Evolutionary conservation across 495 filamentous ascomycete species (phyloP), one percentile per base, ranked within the genome.

Genomic region (Penicillium manginii): DNA sequence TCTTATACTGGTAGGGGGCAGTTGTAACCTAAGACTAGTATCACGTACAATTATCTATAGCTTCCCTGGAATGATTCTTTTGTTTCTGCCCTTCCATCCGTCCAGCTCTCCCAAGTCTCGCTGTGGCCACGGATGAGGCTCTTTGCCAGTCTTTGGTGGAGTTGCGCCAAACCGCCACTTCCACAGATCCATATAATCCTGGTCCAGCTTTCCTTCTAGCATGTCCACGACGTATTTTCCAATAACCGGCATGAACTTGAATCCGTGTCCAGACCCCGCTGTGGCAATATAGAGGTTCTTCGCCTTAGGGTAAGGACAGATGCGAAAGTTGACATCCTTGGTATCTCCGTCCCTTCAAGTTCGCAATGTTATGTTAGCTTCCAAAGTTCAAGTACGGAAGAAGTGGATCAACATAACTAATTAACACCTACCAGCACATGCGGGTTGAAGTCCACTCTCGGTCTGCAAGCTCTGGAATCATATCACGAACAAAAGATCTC

Each of bases 211-310:
- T 19, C 67, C 71, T 23, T 81, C 74, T 21, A 79, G 47, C 15
- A 63, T 64, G 48, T 80, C 73, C 17, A 62, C 71, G 31, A 80
- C 64, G 11, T 75, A 66, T 40, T 66, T 60, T 1, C 78, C 78
- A 9, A 79, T 59, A 22, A 68, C 68, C 2, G 76, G 72, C 31
- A 74, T 72, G 21, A 69, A 67, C 60, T 74, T 77, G 52, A 79
- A 78, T 6, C 73, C 73, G 47, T 78, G 73, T 17, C 73, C 77
- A 23, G 71, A 77, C 2, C 73, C 77, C 3, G 75, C 77, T 7
- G 69, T 66, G 3, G 71, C 73, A 9, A 80, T 22, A 7, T 40
- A 29, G 1, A 53, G 19, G 18, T 53, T 53, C 6, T 53, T 53
- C 14, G 23, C 12, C 4, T 22, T 18, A 14, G 50, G 50, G n/a